Conservation (phyloP, 2,329 filamentous ascomycete species). For the Emergomyces pasteurianus region DNA sequence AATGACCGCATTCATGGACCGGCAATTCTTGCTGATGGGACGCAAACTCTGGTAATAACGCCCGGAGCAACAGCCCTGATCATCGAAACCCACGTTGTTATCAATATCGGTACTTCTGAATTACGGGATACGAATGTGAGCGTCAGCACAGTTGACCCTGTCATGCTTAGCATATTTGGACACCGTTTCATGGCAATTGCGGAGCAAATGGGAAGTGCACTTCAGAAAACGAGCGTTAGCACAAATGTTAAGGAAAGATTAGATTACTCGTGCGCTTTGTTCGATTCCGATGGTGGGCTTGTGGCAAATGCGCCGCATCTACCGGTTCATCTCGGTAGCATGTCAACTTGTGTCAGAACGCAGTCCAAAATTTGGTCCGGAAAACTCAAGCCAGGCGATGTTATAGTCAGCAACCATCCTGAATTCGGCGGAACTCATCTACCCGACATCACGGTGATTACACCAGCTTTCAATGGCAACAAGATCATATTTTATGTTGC, state of each 20-base stretch:
- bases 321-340: conserved; percentile 65
- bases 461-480: conserved; percentile 57
- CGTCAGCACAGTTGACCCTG: conserved; percentile 53
- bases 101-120: conserved; percentile 55
- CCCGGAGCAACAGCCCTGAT: conserved; percentile 60
- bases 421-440: conserved; percentile 76
- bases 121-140: conserved; percentile 36
- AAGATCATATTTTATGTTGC: conserved; percentile 65
- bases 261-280: conserved; percentile 67
- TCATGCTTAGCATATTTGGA: conserved; percentile 66
- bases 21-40: conserved; percentile 64
- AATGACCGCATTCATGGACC: conserved; percentile 67
- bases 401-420: conserved; percentile 73
- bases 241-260: conserved; percentile 69
- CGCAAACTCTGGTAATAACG: conserved; percentile 71
- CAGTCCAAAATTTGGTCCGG: conserved; percentile 70
- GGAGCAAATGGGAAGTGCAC: conserved; percentile 68
- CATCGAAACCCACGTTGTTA: conserved; percentile 72
- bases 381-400: conserved; percentile 65
- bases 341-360: conserved; percentile 66
- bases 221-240: conserved; percentile 69
- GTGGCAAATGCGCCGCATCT: conserved; percentile 69
- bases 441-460: conserved; percentile 69
- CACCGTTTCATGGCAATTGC: conserved; percentile 79
- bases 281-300: conserved; percentile 57